phyloP scores from a whole-genome alignment of 495 filamentous ascomycete species.

The Trichoderma erinaceum region DNA sequence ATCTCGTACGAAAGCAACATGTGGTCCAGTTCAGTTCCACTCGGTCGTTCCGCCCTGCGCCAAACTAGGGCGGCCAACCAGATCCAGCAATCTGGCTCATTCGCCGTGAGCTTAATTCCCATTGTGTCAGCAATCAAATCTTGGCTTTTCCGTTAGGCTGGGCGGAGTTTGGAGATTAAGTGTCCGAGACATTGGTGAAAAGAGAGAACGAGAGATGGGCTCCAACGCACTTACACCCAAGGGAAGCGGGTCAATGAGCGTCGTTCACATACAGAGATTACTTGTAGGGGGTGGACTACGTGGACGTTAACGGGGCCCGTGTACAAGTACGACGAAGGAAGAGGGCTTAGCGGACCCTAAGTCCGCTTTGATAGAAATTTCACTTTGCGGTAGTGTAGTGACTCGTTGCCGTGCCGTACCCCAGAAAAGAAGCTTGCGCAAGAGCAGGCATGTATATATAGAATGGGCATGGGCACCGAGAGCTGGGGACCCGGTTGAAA shows the following conservation, averaged over 20 bases:
- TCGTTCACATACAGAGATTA: background rate
- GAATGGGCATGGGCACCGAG: background rate
- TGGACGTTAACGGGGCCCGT: background rate
- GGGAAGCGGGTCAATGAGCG: background rate
- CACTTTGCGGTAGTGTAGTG: background rate
- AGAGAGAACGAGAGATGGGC: background rate
- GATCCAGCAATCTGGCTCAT: background rate
- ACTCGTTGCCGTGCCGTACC: background rate
- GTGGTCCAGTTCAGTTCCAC: background rate
- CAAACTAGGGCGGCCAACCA: background rate
- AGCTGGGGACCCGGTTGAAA: background rate
- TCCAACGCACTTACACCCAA: background rate
- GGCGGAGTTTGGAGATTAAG: slow-evolving; percentile 9
- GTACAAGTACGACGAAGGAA: background rate
- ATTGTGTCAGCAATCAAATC: background rate
- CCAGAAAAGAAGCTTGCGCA: background rate
- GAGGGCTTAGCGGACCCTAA: background rate
- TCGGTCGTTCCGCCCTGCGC: background rate
- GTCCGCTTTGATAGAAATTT: background rate
- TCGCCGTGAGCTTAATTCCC: slow-evolving; percentile 9
- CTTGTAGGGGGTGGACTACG: background rate
- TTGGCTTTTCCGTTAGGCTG: background rate
- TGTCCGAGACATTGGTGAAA: background rate
- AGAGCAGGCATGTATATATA: background rate
- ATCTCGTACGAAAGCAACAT: background rate